These are phyloP conservation scores for Phialophora expanda DNA, from an alignment of 2,329 filamentous ascomycete genomes.

Conservation along the genomic window DNA sequence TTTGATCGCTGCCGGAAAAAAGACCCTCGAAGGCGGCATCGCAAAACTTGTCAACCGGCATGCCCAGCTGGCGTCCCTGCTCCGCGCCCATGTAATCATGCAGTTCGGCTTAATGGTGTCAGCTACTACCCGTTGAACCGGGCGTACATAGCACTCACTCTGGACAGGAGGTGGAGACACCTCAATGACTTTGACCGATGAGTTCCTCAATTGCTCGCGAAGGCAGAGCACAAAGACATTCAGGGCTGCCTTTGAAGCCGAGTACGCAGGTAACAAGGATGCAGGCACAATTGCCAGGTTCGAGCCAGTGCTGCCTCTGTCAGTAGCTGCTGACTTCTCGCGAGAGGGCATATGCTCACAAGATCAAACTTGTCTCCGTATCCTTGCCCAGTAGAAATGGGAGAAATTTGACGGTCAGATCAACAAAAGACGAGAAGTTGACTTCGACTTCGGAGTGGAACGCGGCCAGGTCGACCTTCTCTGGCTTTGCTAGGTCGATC, in stretches of 20 bases:
- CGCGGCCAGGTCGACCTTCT: slow-evolving; percentile 48
- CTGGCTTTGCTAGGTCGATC: slow-evolving; percentile 56
- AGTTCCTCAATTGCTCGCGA: slow-evolving; percentile 50
- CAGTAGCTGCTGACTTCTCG: not conserved
- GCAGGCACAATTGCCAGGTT: slow-evolving; percentile 57
- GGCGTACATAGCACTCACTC: slow-evolving; percentile 39
- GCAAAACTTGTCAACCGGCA: slow-evolving; percentile 55
- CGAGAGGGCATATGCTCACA: slow-evolving; percentile 36
- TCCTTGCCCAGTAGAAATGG: slow-evolving; percentile 50
- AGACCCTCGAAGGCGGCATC: slow-evolving; percentile 55
- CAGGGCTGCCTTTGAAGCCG: slow-evolving; percentile 60
- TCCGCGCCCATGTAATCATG: slow-evolving; percentile 56
- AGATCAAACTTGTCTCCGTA: slow-evolving; percentile 43
- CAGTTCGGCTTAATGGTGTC: slow-evolving; percentile 51
- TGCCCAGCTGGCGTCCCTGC: slow-evolving; percentile 53
- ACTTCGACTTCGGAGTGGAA: slow-evolving; percentile 54
- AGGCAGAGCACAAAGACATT: slow-evolving; percentile 55
- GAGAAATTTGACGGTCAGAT: slow-evolving; percentile 54
- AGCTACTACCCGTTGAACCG: not conserved
- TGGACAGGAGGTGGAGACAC: slow-evolving; percentile 53
- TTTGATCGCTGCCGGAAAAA: slow-evolving; percentile 49
- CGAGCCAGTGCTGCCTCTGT: slow-evolving; percentile 46
- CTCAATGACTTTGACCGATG: slow-evolving; percentile 54
- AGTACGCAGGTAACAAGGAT: slow-evolving; percentile 57
- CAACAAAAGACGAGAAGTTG: slow-evolving; percentile 56